A percentile compares a stretch with the other conserved stretches of the same genome.
These are phyloP conservation scores for Chaetomium fimeti DNA, from an alignment of 495 filamentous ascomycete genomes.

Conservation along the genomic window DNA sequence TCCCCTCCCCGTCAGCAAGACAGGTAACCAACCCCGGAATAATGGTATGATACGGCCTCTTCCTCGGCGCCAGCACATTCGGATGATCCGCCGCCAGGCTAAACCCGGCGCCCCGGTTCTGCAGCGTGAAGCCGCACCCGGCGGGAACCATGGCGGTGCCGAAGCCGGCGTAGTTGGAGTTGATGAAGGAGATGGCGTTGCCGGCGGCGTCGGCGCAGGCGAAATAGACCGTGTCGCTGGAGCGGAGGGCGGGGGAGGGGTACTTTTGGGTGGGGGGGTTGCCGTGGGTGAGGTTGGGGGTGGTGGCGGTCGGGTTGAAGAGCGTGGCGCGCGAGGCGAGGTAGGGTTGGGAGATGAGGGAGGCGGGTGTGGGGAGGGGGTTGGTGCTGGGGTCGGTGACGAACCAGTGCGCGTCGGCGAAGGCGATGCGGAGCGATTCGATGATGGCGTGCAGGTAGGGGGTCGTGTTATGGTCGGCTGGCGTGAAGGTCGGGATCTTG, in stretches of 20 bases:
- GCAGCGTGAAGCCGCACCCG: constrained; percentile 85
- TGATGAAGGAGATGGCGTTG: constrained; percentile 95
- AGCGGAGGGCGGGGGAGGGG: constrained; percentile 54
- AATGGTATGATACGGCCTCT: constrained; percentile 96
- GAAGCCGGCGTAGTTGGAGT: constrained; percentile 90
- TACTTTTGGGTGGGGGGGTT: constrained; percentile 41
- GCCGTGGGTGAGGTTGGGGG: constrained; percentile 50
- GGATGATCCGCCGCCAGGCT: constrained; percentile 64
- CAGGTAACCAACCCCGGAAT: constrained; percentile 87
- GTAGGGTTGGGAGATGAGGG: constrained; percentile 55
- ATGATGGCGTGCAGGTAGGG: constrained; percentile 85
- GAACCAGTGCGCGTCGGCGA: constrained; percentile 88
- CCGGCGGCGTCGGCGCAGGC: constrained; percentile 73
- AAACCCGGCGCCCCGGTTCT: constrained; percentile 92
- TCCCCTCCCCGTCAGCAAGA: constrained; percentile 46
- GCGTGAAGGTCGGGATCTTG: constrained; percentile 65
- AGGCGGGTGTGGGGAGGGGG: constrained; percentile 61
- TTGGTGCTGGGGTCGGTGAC: constrained; percentile 75
- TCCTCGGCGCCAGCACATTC: constrained; percentile 75
- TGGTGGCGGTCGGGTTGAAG: constrained; percentile 37
- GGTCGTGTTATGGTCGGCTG: constrained; percentile 67
- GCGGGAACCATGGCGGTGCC: constrained; percentile 81
- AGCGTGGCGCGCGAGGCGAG: constrained; percentile 42
- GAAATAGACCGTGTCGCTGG: constrained; percentile 94
- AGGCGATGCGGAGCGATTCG: constrained; percentile 86